These are phyloP conservation scores for Cryptococcus jaspeensis DNA, from an alignment of 1,284 basidiomycete genomes.

Conservation along the genomic window DNA sequence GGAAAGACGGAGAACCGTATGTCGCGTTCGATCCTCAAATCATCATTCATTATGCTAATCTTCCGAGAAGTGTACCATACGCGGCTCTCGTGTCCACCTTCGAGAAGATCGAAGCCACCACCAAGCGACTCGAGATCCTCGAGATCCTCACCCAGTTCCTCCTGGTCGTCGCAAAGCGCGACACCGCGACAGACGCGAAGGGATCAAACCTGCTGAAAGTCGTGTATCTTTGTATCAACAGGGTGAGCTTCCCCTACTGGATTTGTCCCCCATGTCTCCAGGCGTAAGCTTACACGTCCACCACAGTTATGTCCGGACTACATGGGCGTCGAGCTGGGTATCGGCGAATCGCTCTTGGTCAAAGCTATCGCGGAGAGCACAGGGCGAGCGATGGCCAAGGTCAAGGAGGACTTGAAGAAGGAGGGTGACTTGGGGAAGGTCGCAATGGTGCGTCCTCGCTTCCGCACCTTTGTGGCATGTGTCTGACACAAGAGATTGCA, in stretches of 20 bases:
- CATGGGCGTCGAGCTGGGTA: slow-evolving; percentile 90
- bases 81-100: slow-evolving; percentile 87
- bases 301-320: slow-evolving; percentile 88
- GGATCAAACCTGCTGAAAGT: slow-evolving; percentile 74
- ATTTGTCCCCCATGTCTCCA: not conserved
- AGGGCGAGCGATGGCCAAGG: slow-evolving; percentile 73
- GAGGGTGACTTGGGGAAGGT: slow-evolving; percentile 95
- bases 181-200: slow-evolving; percentile 41
- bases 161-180: slow-evolving; percentile 75
- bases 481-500: slow-evolving; percentile 41
- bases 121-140: slow-evolving; percentile 92
- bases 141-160: slow-evolving; percentile 85
- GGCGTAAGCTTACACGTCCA: too few relatives aligned
- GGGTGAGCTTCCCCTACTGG: slow-evolving; percentile 58
- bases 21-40: slow-evolving; percentile 39
- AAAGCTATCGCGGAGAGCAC: slow-evolving; percentile 96
- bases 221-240: slow-evolving; percentile 96
- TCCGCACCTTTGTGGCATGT: not conserved
- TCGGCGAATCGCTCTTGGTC: slow-evolving; percentile 90
- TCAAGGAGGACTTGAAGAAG: slow-evolving; percentile 90
- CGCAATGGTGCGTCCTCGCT: slow-evolving; percentile 66
- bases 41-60: slow-evolving; percentile 3
- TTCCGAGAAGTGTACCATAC: slow-evolving; percentile 87
- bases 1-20: slow-evolving; percentile 83
- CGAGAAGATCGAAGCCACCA: slow-evolving; percentile 87